These are phyloP conservation scores for Aspergillus neotritici DNA, from an alignment of 2,329 filamentous ascomycete genomes.

Conservation along the genomic window DNA sequence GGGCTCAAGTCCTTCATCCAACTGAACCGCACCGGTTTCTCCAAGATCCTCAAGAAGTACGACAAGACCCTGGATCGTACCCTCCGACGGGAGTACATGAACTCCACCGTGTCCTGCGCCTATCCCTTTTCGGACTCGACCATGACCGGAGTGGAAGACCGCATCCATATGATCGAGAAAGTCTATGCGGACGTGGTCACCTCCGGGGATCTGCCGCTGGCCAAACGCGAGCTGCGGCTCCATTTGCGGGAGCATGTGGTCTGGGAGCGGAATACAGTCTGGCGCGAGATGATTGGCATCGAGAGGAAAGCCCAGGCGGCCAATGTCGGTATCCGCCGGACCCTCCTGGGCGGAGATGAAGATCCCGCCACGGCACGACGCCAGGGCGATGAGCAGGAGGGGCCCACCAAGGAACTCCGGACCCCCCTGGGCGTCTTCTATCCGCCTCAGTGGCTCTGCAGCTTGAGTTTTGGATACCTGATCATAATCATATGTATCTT, in stretches of 20 bases:
- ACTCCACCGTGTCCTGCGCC: constrained; percentile 65
- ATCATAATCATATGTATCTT: constrained; percentile 68
- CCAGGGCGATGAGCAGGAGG: constrained; percentile 75
- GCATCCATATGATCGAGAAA: constrained; percentile 68
- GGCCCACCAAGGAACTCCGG: constrained; percentile 60
- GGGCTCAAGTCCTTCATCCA: constrained; percentile 95
- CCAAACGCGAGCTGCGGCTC: constrained; percentile 78
- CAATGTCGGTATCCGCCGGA: constrained; percentile 72
- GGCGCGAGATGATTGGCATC: constrained; percentile 97
- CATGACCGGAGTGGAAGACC: constrained; percentile 62
- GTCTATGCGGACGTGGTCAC: constrained; percentile 79
- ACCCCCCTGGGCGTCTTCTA: constrained; percentile 75
- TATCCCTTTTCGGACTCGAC: constrained; percentile 76
- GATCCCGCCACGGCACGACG: constrained; percentile 63
- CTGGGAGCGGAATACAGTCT: constrained; percentile 98
- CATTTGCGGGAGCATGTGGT: constrained; percentile 95
- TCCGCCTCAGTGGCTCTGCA: constrained; percentile 77
- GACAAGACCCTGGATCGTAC: constrained; percentile 89
- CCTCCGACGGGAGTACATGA: constrained; percentile 71
- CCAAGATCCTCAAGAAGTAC: constrained; percentile 96
- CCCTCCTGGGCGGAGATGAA: constrained; percentile 69
- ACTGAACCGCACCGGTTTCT: constrained; percentile 93
- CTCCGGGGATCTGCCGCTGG: constrained; percentile 67
- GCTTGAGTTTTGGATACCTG: constrained; percentile 72
- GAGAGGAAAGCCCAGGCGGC: constrained; percentile 93